Evolutionary conservation across 164 flowering plant genomes (phyloP), one percentile per base, ranked within the genome.

Genomic region (Litsea cubeba): DNA sequence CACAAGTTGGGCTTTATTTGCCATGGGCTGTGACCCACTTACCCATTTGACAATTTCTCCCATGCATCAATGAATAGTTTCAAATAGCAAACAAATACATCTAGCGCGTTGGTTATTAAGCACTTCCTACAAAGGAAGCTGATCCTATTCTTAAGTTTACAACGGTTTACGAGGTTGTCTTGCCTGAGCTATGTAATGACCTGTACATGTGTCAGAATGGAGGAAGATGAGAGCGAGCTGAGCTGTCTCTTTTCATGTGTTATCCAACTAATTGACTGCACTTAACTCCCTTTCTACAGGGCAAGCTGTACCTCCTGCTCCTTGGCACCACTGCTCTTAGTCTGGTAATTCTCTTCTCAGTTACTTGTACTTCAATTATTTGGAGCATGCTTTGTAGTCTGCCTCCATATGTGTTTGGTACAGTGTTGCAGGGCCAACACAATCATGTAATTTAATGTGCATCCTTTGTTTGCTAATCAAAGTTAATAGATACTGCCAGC

Each of bases 301-400:
- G 95, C 18, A 92, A 92, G 82, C 75, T 92, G 62, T 94, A 94
- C 75, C 82, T 92, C 72, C 82, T 94, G 81, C 96, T 94, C 66
- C 88, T 94, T 57, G 98, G 98, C 40, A 94, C 98, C 71, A 94
- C 98, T 65, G 98, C 98, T 66, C 96, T 94, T 70, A 94, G 98
- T 81, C 82, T 92, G 92, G 97, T 92, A 83, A 71, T 87, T 76
- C 35, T 50, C 28, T 25, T 12, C 18, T 28, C 12, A 66, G 11
- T 0, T 2, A 26, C 20, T 25, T 15, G 28, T 65, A 12, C n/a
- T 10, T 25, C 5, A 64, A 23, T 40, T 40, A 66, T 66, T 65
- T 66, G 28, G 46, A 64, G 30, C 67, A 40, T 40, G 46, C 46
- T 11, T 23, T 12, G 17, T 64, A 17, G 26, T 64, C 24, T 64